A percentile compares a stretch with the other conserved stretches of the same genome.
phyloP scores from a whole-genome alignment of 352 stramenopile species.

The Globisporangium sylvaticum region DNA sequence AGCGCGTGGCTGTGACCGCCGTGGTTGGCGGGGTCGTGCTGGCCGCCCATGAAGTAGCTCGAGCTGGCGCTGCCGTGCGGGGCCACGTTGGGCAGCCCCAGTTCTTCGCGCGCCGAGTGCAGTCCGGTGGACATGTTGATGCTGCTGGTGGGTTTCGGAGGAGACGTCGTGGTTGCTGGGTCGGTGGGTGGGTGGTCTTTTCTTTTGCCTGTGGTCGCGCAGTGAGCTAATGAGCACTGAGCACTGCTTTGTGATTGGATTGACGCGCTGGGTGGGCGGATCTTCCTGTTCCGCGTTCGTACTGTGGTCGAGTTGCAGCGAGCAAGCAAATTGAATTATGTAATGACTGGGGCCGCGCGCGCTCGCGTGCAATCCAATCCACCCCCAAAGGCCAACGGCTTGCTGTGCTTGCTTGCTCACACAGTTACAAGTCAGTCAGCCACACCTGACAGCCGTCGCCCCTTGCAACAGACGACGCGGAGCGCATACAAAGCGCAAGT shows the following conservation, averaged over 20 bases:
- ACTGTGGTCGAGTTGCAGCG: conserved; percentile 31
- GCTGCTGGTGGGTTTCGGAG: background rate
- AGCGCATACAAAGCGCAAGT: conserved; percentile 4
- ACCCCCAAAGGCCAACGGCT: background rate
- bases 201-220: conserved; percentile 1
- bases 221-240: conserved; percentile 2
- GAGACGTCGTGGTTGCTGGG: conserved; percentile 1
- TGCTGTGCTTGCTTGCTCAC: background rate
- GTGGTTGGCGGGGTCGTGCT: conserved; percentile 15
- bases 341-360: conserved; percentile 40
- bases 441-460: conserved; percentile 3
- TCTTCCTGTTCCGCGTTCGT: background rate
- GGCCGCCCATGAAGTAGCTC: conserved; percentile 26
- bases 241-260: conserved; percentile 4
- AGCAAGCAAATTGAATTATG: conserved; percentile 69
- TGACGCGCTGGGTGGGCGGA: background rate
- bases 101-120: conserved; percentile 67
- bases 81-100: conserved; percentile 52
- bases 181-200: no score
- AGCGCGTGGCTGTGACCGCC: conserved; percentile 24
- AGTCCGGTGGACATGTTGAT: conserved; percentile 55
- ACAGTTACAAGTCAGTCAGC: background rate
- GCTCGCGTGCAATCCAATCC: background rate
- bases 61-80: conserved; percentile 7
- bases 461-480: background rate